These are phyloP conservation scores for Cladosporium sp. DNA, from an alignment of 2,329 filamentous ascomycete species.

Conservation along the genomic window DNA sequence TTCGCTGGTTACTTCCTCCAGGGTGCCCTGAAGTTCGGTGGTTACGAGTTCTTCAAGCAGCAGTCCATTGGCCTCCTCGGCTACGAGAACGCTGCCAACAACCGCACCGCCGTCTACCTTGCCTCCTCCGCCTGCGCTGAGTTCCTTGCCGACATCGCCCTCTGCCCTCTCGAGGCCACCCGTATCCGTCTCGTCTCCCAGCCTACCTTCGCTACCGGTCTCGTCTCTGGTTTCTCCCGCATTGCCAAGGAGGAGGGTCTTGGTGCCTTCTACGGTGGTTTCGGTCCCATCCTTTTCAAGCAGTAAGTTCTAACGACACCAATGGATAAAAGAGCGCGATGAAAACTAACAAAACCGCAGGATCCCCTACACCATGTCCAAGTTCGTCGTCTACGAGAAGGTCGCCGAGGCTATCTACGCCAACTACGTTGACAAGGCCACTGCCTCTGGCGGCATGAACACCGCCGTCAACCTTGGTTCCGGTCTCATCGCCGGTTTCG, in stretches of 20 bases:
- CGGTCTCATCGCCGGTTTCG: slow-evolving; percentile 81
- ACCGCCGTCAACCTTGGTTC: slow-evolving; percentile 79
- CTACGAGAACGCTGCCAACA: slow-evolving; percentile 69
- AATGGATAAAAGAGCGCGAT: neutral
- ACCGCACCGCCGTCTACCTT: slow-evolving; percentile 76
- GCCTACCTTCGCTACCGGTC: slow-evolving; percentile 76
- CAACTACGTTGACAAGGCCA: slow-evolving; percentile 62
- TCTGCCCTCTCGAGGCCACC: slow-evolving; percentile 86
- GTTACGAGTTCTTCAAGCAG: slow-evolving; percentile 96
- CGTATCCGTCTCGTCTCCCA: slow-evolving; percentile 89
- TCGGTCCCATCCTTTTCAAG: slow-evolving; percentile 82
- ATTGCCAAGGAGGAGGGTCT: slow-evolving; percentile 78
- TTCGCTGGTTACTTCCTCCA: slow-evolving; percentile 90
- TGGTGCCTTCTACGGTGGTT: slow-evolving; percentile 84
- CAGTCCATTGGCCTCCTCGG: slow-evolving; percentile 77
- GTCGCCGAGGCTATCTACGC: slow-evolving; percentile 68
- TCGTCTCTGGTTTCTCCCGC: slow-evolving; percentile 75
- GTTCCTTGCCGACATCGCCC: slow-evolving; percentile 70
- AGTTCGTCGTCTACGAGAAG: slow-evolving; percentile 93
- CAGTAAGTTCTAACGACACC: slow-evolving; percentile 46
- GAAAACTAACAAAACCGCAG: slow-evolving; percentile 37
- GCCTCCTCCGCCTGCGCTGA: slow-evolving; percentile 58
- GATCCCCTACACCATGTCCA: slow-evolving; percentile 91
- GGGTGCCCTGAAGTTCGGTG: slow-evolving; percentile 89
- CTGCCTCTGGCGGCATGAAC: slow-evolving; percentile 62